Evolutionary conservation across 768 basidiomycete genomes (phyloP).

Genomic region (Leccinum longicurvipes): DNA sequence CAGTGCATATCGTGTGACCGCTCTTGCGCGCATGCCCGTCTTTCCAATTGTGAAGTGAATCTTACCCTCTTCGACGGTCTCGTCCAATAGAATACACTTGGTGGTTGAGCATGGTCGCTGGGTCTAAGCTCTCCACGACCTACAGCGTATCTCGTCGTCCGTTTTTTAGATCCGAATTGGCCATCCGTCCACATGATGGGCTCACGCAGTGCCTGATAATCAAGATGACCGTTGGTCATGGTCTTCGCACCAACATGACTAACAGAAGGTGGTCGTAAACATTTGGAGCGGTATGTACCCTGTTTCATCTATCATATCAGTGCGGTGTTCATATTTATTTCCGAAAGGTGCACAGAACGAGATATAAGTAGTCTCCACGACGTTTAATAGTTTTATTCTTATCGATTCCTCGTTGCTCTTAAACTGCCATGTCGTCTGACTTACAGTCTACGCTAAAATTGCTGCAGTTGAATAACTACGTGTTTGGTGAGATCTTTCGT

Average conservation of each 20-base stretch:
- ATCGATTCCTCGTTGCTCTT: neutral
- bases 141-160: no score
- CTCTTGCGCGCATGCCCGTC: neutral
- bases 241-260: no score
- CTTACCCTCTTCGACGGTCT: neutral
- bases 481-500: neutral
- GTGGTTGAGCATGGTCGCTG: neutral
- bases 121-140: neutral
- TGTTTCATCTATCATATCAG: no score
- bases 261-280: no score
- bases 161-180: no score
- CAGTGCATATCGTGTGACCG: neutral
- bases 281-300: no score
- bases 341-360: no score
- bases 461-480: neutral
- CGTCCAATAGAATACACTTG: neutral
- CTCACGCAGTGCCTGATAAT: no score
- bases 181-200: no score
- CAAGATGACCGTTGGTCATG: no score
- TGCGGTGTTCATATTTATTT: no score
- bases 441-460: neutral
- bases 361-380: neutral
- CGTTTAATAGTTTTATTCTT: neutral
- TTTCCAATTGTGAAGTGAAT: neutral
- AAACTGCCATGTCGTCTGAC: neutral